These are phyloP conservation scores for Monilinia polystroma DNA, from an alignment of 2,329 filamentous ascomycete genomes.

Conservation along the genomic window DNA sequence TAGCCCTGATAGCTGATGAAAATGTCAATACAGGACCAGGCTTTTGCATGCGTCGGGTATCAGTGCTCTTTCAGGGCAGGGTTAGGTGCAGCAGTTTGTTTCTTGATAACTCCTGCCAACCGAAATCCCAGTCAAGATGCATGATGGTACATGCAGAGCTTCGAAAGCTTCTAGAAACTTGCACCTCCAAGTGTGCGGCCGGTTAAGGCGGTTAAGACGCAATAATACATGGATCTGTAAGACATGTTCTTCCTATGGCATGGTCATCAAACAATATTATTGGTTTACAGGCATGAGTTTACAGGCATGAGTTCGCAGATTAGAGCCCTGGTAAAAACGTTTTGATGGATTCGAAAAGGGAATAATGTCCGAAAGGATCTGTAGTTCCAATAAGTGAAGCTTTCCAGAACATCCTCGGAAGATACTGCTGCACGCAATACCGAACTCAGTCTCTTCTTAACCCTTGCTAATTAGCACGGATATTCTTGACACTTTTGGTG, in stretches of 20 bases:
- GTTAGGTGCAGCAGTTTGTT: no score
- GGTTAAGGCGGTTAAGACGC: background rate
- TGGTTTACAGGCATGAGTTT: background rate
- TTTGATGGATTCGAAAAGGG: background rate
- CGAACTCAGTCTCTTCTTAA: background rate
- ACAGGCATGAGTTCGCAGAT: background rate
- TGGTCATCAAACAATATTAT: background rate
- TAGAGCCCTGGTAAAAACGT: background rate
- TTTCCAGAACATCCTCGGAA: background rate
- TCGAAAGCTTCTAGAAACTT: constrained; percentile 11
- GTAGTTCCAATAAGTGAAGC: background rate
- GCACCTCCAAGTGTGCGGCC: background rate
- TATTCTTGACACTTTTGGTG: background rate
- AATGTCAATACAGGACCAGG: background rate
- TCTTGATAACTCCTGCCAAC: background rate
- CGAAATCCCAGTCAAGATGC: no score
- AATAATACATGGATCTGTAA: background rate
- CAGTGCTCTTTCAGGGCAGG: no score
- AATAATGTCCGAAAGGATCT: background rate
- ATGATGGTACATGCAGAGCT: background rate
- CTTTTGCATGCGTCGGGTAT: background rate
- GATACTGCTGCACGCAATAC: background rate
- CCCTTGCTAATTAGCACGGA: background rate
- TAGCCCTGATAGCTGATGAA: background rate
- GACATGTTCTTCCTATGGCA: background rate